phyloP scores from a whole-genome alignment of 1,284 basidiomycete species.

The Puccinia sorghi region DNA sequence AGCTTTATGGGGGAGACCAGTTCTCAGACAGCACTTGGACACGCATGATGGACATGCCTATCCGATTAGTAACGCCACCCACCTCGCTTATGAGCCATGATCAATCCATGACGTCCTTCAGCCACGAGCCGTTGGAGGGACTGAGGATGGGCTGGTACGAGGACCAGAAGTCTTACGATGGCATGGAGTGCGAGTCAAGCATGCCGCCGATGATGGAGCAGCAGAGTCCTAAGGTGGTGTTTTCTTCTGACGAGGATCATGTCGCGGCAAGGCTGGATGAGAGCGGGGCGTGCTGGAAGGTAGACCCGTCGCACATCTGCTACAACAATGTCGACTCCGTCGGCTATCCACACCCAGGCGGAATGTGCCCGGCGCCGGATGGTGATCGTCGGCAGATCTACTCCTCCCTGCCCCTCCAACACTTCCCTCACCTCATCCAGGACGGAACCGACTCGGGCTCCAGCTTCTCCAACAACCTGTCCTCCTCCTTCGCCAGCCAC shows the following conservation, averaged over 20 bases:
- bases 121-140: background rate
- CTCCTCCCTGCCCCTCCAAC: background rate
- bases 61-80: background rate
- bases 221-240: background rate
- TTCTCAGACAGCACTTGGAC: background rate
- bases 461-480: conserved; percentile 2
- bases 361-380: background rate
- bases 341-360: background rate
- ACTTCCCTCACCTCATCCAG: conserved; percentile 2
- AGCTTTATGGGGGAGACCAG: background rate
- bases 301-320: background rate
- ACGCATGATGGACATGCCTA: background rate
- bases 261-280: background rate
- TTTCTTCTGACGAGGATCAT: background rate
- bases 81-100: conserved; percentile 1
- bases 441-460: background rate
- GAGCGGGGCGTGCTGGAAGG: background rate
- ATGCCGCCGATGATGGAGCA: conserved; percentile 13
- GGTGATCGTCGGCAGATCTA: background rate
- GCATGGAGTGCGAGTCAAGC: conserved; percentile 11
- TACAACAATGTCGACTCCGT: background rate
- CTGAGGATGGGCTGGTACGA: background rate
- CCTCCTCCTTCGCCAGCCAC: background rate
- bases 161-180: background rate
- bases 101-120: background rate